Evolutionary conservation across 371 early-diverging fungal genomes (phyloP).

Genomic region (Rhizomucor miehei): DNA sequence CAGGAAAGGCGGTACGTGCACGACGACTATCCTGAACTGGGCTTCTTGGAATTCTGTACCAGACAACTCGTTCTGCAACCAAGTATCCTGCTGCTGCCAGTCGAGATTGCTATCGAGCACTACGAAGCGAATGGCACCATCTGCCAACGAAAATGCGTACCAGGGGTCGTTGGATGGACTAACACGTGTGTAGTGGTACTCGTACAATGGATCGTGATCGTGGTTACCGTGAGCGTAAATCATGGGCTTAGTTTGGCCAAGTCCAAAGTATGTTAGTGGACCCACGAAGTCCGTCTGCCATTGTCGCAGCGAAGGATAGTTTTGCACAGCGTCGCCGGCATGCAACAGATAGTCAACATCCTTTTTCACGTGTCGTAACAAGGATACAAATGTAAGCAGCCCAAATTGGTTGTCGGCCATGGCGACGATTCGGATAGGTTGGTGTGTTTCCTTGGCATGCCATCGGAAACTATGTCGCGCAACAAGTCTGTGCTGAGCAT

Average conservation of each 20-base stretch:
- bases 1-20: slow-evolving; percentile 79
- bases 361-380: slow-evolving; percentile 40
- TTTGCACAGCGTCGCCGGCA: slow-evolving; percentile 68
- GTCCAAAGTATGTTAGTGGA: slow-evolving; percentile 57
- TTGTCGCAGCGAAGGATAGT: slow-evolving; percentile 52
- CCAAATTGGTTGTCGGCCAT: slow-evolving; percentile 66
- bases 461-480: slow-evolving; percentile 28
- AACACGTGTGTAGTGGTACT: slow-evolving; percentile 47
- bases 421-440: slow-evolving; percentile 55
- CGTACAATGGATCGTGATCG: slow-evolving; percentile 55
- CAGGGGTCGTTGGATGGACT: slow-evolving; percentile 35
- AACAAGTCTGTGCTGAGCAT: slow-evolving; percentile 19
- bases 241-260: slow-evolving; percentile 58
- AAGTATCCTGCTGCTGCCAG: slow-evolving; percentile 56
- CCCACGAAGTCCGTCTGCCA: slow-evolving; percentile 76
- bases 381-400: slow-evolving; percentile 43
- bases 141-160: slow-evolving; percentile 61
- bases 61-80: slow-evolving; percentile 58
- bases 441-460: slow-evolving; percentile 21
- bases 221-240: slow-evolving; percentile 81
- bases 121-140: slow-evolving; percentile 62
- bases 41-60: slow-evolving; percentile 53
- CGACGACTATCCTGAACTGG: slow-evolving; percentile 63
- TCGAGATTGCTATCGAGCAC: slow-evolving; percentile 73
- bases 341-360: slow-evolving; percentile 52